Evolutionary conservation across 306 rosid species (phyloP), one percentile per base, ranked within the genome.

Genomic region (Aeschynomene evenia): DNA sequence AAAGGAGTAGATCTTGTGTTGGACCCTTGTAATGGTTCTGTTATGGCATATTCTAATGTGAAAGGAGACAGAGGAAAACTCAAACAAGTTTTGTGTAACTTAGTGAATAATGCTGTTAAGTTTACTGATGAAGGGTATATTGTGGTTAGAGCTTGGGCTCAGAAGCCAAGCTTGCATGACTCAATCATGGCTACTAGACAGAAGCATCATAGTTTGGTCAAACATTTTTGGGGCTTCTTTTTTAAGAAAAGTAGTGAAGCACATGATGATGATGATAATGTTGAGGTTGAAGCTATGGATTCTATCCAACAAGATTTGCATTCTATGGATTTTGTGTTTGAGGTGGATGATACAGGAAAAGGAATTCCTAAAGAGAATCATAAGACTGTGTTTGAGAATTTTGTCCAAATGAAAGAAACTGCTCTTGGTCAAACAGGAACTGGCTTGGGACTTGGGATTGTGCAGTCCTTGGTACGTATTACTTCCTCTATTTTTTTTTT

Each of bases 391-490:
- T 93, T 86, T 22, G 90, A 93, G 71, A 81, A 90, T 77, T 93
- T 80, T 28, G 91, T 93, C 42, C 96, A 90, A 81, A 88, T 90
- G 39, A 88, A 82, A 61, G 87, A 90, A 65, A 86, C 83, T 31
- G 67, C 83, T 57, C 49, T 72, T 58, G 86, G 86, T 12, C 81
- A 70, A 65, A 90, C 82, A 39, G 97, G 96, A 78, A 88, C 96
- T 78, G 97, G 98, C 62, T 86, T 93, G 62, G 97, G 98, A 81
- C 96, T 93, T 57, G 97, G 97, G 34, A 93, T 93, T 68, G 96
- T 93, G 53, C 89, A 86, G 8, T 90, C 96, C 4, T 37, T 90
- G 86, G 98, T 90, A 80, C 18, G 85, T 26, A 55, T 63, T 6
- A 7, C 49, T 50, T 7, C 4, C 15, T 45, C 1, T 6, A 13